Evolutionary conservation across 2,329 filamentous ascomycete species (phyloP), one percentile per base, ranked within the genome.

Genomic region (Hypoxylon sp.): DNA sequence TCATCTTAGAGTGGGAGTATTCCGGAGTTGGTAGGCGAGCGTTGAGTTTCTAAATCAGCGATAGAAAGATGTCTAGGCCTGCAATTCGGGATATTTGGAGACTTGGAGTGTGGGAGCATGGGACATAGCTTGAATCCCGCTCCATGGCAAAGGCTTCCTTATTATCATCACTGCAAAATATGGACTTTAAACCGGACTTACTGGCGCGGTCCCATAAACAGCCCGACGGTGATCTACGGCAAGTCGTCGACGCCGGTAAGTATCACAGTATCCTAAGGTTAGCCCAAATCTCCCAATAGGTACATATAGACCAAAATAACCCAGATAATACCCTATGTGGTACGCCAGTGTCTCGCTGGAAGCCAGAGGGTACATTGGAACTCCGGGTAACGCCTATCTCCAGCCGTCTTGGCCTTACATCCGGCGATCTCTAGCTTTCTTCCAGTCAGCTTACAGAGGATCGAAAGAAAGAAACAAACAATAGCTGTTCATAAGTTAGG

Each of bases 1-100:
- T n/a, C 70, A 73, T 73, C 9, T 67, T 63, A 12, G 27, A 53
- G 32, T n/a, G 3, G 37, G n/a, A 12, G 23, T 46, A 43, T 23
- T 21, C 51, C 12, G 16, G 5, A 6, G 16, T 29, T 34, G 30
- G 16, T 23, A 27, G 12, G 43, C 9, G 29, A 11, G 29, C 37
- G 12, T 37, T 16, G 9, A 5, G 43, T 12, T 16, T 25, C 14
- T 46, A 51, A 32, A 8, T 47, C 12, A 16, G 16, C 5, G 30
- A 12, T 25, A 27, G 16, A 34, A 27, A 25, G 23, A n/a, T n/a
- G 30, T 23, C n/a, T 32, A 12, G 23, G 7, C 34, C 47, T 53
- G 8, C 39, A n/a, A 12, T n/a, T 41, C 2, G 34, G 29, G 19
- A n/a, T 50, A 43, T 32, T 39, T 56, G 25, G 37, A 52, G 16